Evolutionary conservation across 768 basidiomycete species (phyloP), one percentile per base, ranked within the genome.

Genomic region (Hydnomerulius pinastri): DNA sequence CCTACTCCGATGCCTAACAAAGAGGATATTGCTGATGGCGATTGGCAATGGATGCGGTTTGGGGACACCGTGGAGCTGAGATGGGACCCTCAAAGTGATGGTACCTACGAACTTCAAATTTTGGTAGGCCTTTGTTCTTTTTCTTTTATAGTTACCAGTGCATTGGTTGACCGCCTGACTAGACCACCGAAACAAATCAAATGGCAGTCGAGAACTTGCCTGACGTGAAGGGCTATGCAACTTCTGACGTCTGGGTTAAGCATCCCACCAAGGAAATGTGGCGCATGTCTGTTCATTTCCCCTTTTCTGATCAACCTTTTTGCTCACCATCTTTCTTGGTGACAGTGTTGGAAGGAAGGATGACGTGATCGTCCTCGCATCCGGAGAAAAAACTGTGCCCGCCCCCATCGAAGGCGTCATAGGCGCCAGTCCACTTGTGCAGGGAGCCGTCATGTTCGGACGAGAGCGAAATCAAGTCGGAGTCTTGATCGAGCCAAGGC

Each of bases 191-290:
- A n/a, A n/a, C n/a, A n/a, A n/a, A n/a, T n/a, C n/a, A n/a, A n/a
- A n/a, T n/a, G n/a, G n/a, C n/a, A n/a, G 50, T 55, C 25, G 27
- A 60, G 24, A 75, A 75, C 55, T 55, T 70, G 10, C 56, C 66
- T 6, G 74, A 71, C 2, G 48, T 53, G 28, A 51, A 61, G 13
- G 71, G 66, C 6, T 74, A 72, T 45, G 61, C 71, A 6, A 73
- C 73, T 6, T 65, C 62, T 2, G 76, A 76, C 59, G 45, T 76
- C 2, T 52, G 76, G 23, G 33, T 66, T 1, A 62, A 66, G 11
- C 77, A 78, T 58, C 72, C 76, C 2, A 68, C 67, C 1, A 71
- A 35, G 33, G 17, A 65, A 2, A 68, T 65, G 18, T 78, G 60
- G 62, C 66, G 62, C 43, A 54, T 77, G 4, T 46, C 23, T 7